Evolutionary conservation across 257 asterid species (phyloP), one percentile per base, ranked within the genome.

Genomic region (Misopates orontium): DNA sequence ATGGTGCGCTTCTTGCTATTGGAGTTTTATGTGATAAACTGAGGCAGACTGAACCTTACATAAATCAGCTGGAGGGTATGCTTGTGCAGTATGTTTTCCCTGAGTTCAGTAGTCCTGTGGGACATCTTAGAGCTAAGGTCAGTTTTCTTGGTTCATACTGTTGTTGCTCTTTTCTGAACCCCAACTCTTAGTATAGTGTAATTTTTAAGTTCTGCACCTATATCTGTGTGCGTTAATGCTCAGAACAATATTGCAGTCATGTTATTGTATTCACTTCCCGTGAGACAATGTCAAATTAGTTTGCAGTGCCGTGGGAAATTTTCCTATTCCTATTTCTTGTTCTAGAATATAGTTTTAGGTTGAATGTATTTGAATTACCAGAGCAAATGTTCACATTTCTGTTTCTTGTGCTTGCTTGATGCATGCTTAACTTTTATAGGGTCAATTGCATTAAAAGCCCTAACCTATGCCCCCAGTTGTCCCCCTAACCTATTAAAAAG

Each of bases 71-170:
- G 71, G 99, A 94, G 76, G 88, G 68, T 21, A 94, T 90, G 96
- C 95, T 94, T 76, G 96, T 88, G 17, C 96, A 80, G 13, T 95
- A 94, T 81, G 98, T 94, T 66, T 94, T 90, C 75, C 97, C 96
- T n/a, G 99, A 94, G 73, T 94, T 94, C 69, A 65, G 70, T 66
- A 90, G 96, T 74, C 97, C 95, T 20, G 65, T 82, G 63, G 99
- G 99, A 17, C 98, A 94, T 82, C 96, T 91, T 67, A 81, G 99
- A 77, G 99, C 99, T 55, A 94, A 91, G 95, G 99, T 90, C 83
- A 65, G 81, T 84, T 74, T 54, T 41, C 70, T 42, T 73, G 20
- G 25, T 44, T 58, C 54, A 4, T 54, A 51, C 50, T 60, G 59
- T 20, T n/a, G n/a, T n/a, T 60, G 41, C 64, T 39, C 22, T 64